Evolutionary conservation across 2,329 filamentous ascomycete genomes (phyloP).

Genomic region (Colletotrichum sp.): DNA sequence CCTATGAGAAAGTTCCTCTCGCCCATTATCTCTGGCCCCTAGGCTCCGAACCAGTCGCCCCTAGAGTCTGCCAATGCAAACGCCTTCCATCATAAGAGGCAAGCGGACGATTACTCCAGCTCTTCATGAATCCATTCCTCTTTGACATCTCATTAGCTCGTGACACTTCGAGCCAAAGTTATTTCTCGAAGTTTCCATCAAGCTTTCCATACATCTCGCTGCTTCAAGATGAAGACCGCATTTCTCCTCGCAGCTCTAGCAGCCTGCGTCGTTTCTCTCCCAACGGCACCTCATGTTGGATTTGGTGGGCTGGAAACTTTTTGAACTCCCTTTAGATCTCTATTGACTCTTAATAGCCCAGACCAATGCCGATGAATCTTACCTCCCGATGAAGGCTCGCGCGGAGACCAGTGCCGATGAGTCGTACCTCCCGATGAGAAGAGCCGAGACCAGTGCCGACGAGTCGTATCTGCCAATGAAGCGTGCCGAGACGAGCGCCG

Average conservation of each 20-base stretch:
- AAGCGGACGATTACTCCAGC: not conserved
- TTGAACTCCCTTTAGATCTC: not conserved
- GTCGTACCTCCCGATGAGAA: conserved; percentile 7
- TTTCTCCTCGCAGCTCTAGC: not conserved
- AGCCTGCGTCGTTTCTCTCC: not conserved
- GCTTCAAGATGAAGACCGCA: not conserved
- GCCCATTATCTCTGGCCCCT: not conserved
- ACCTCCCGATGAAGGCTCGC: conserved; percentile 6
- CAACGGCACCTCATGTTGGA: not conserved
- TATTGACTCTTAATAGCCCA: not conserved
- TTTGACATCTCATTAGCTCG: not conserved
- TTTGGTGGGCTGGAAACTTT: not conserved
- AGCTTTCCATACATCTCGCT: not conserved
- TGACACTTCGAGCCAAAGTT: not conserved
- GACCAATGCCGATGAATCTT: conserved; percentile 11
- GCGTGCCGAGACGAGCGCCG: not conserved
- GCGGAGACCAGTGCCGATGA: conserved; percentile 6
- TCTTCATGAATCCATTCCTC: not conserved
- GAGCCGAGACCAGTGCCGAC: not conserved
- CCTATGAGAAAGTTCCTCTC: not conserved
- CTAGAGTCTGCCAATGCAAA: not conserved
- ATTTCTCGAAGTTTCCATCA: not conserved
- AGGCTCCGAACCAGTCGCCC: not conserved
- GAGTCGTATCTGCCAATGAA: not conserved
- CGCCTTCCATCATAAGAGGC: not conserved